Evolutionary conservation across 2,329 filamentous ascomycete genomes (phyloP), one percentile per base, ranked within the genome.

Genomic region (Mycogone perniciosa): DNA sequence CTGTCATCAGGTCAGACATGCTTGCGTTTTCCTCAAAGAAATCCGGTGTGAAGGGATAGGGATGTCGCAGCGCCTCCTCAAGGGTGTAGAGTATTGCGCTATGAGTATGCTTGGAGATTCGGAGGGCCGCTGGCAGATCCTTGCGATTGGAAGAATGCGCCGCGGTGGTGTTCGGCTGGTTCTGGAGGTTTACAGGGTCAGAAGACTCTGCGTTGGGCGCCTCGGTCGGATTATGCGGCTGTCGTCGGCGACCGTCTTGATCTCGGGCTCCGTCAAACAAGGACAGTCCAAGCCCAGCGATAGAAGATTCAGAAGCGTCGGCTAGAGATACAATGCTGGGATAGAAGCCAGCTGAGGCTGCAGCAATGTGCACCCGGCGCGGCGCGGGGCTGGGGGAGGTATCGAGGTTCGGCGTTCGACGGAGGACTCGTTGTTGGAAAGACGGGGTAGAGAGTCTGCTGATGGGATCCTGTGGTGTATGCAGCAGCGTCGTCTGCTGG

Each of bases 81-180:
- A 97, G 81, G 35, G 90, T 84, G 75, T 88, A 97, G 61, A 95
- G 85, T 65, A 99, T 91, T 35, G 93, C 92, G 67, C 87, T 88
- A 57, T 89, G 88, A 43, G 89, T 96, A 57, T 88, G 84, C 60
- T 82, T 85, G 44, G 90, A 96, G 67, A 96, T 85, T 62, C 82
- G 83, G 54, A 77, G 66, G 48, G 71, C 70, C 6, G 74, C 73
- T 46, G 67, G 62, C 53, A 58, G 65, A 50, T 67, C 59, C 49
- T 61, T 54, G 55, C 63, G 60, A 31, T 63, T 60, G 54, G 65
- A 66, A 54, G 63, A 60, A 46, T 60, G 59, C 49, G 60, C 44
- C 54, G 54, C 49, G 53, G 47, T 45, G 61, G 38, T 57, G 58
- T 11, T 63, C 44, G 48, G 55, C 46, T 59, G 59, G 46, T 52